A percentile compares a stretch with the other conserved stretches of the same genome.
These are phyloP conservation scores for Anthostomella pinea DNA, from an alignment of 2,329 filamentous ascomycete genomes.

Conservation along the genomic window DNA sequence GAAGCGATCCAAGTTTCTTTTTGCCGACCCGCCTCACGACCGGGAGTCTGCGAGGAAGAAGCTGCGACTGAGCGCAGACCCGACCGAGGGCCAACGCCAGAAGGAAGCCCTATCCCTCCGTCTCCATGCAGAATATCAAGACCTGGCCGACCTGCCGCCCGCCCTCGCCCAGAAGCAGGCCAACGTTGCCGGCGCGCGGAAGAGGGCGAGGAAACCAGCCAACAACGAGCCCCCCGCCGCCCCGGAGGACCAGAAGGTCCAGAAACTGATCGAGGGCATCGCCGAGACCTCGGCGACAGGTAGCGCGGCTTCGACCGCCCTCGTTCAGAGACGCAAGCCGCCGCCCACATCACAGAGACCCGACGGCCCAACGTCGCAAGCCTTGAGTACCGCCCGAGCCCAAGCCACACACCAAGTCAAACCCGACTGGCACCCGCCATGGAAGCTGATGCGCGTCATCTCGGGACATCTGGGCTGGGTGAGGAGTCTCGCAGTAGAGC, in stretches of 20 bases:
- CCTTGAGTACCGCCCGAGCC: slow-evolving; percentile 31
- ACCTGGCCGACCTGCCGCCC: slow-evolving; percentile 28
- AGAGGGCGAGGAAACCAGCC: slow-evolving; percentile 26
- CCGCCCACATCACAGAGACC: slow-evolving; percentile 16
- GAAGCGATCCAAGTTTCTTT: slow-evolving; percentile 29
- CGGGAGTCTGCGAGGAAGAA: slow-evolving; percentile 29
- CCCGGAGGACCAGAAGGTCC: slow-evolving; percentile 46
- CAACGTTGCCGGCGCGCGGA: slow-evolving; percentile 27
- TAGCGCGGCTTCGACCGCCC: slow-evolving; percentile 32
- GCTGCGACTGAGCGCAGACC: slow-evolving; percentile 23
- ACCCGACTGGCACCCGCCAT: slow-evolving; percentile 95
- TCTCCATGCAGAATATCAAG: slow-evolving; percentile 31
- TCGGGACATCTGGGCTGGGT: slow-evolving; percentile 97
- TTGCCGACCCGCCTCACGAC: slow-evolving; percentile 20
- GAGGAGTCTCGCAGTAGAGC: slow-evolving; percentile 82
- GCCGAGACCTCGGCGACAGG: slow-evolving; percentile 35
- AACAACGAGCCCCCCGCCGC: slow-evolving; percentile 22
- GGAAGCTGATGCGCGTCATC: slow-evolving; percentile 98
- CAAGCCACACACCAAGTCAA: slow-evolving; percentile 51
- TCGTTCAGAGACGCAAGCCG: slow-evolving; percentile 33
- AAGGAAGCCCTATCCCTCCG: slow-evolving; percentile 30
- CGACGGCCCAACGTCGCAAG: slow-evolving; percentile 16
- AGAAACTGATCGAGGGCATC: slow-evolving; percentile 66
- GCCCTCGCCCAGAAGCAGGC: slow-evolving; percentile 37
- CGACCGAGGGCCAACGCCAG: slow-evolving; percentile 25